These are phyloP conservation scores for Bruguiera parviflora DNA, from an alignment of 345 rosid genomes.

Conservation along the genomic window DNA sequence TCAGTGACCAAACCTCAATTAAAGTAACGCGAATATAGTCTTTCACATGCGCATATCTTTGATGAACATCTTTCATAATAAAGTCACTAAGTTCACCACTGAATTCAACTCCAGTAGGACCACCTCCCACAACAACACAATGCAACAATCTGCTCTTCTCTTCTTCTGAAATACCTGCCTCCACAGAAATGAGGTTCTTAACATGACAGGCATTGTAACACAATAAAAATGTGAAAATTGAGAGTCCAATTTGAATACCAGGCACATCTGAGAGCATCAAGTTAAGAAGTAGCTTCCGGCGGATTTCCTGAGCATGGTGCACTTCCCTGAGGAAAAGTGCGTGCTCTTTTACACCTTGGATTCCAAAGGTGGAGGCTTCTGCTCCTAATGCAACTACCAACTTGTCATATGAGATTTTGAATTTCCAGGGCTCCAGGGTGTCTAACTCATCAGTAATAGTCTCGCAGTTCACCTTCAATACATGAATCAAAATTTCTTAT, in stretches of 20 bases:
- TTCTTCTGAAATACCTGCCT: conserved; percentile 61
- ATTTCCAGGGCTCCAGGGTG: conserved; percentile 67
- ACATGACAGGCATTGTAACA: neutral
- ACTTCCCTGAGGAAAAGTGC: conserved; percentile 88
- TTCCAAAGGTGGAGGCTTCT: conserved; percentile 83
- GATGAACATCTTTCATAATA: conserved; percentile 75
- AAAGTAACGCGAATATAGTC: conserved; percentile 82
- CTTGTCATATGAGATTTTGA: conserved; percentile 75
- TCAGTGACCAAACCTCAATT: conserved; percentile 67
- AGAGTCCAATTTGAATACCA: conserved; percentile 33
- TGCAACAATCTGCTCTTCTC: conserved; percentile 82
- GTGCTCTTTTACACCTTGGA: conserved; percentile 64
- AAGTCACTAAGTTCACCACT: conserved; percentile 97
- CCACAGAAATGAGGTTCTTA: neutral
- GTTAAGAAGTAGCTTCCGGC: conserved; percentile 79
- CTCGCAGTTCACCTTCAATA: conserved; percentile 70
- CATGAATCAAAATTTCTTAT: conserved; percentile 5
- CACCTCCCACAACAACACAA: conserved; percentile 97
- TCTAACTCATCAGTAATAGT: conserved; percentile 58
- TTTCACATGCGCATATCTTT: conserved; percentile 82
- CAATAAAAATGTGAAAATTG: neutral
- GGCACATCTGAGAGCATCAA: conserved; percentile 95
- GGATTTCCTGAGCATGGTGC: conserved; percentile 91
- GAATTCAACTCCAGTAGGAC: conserved; percentile 97
- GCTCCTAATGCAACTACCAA: conserved; percentile 83